Evolutionary conservation across 1,284 basidiomycete genomes (phyloP), one percentile per base, ranked within the genome.

Genomic region (Cystobasidium slooffiae): DNA sequence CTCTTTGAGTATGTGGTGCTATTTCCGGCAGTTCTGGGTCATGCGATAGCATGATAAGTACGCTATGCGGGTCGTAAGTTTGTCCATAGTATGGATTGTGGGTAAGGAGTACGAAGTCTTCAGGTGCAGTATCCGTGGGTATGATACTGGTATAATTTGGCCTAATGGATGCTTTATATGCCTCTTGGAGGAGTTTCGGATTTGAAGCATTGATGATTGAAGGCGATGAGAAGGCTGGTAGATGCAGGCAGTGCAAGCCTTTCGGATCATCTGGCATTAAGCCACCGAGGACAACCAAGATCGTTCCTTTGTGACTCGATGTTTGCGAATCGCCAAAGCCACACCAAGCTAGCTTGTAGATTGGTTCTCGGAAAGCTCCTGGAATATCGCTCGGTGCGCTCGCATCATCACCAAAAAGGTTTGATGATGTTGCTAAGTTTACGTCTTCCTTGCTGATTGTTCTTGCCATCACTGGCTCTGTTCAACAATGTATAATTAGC

Each of bases 301-400:
- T 84, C 0, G 91, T 92, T 58, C 88, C 87, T 46, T 77, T 78
- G 88, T 87, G 49, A 80, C 81, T 0, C 81, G 80, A 75, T 82
- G 83, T 20, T 83, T 82, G 61, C 79, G 78, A 12, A 82, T 81
- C 14, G 81, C 80, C 7, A 80, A 90, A 92, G 0, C 87, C 86
- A 68, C 89, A 90, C 94, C 94, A 97, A 0, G 90, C 84, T 6
- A 97, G 85, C 81, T 93, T 94, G 86, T 92, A 95, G 56, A 97
- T 89, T 0, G 94, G 92, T 81, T 96, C 93, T 75, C 89, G 85
- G 3, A 82, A 58, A 66, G 75, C 22, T 75, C 76, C 69, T 75
- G 76, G 4, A 75, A 78, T 31, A 73, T 67, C 68, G 68, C 69
- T 68, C 8, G 41, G 65, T 59, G 81, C 79, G 16, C 84, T 77